A percentile compares a stretch with the other conserved stretches of the same genome.
Conservation (phyloP, 2,329 filamentous ascomycete species). For the Ceratocystis ficicola region DNA sequence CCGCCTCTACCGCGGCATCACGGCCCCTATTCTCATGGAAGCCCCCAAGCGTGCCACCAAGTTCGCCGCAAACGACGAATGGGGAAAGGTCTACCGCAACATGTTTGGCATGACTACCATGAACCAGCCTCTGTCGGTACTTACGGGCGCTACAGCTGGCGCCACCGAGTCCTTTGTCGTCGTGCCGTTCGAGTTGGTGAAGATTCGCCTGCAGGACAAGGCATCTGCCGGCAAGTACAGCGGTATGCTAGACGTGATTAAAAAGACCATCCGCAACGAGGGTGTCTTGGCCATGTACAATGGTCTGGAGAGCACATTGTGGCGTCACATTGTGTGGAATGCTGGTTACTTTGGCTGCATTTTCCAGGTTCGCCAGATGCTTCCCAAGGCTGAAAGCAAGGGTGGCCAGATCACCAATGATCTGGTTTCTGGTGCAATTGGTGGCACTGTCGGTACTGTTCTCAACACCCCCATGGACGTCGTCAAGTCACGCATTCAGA, state of each 20-base stretch:
- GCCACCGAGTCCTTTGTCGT: constrained; percentile 95
- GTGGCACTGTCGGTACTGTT: constrained; percentile 79
- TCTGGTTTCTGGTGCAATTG: constrained; percentile 70
- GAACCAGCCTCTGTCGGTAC: constrained; percentile 80
- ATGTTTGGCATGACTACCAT: constrained; percentile 75
- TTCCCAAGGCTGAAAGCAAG: constrained; percentile 75
- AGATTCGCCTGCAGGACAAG: constrained; percentile 94
- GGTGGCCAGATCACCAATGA: constrained; percentile 73
- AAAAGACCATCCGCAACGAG: constrained; percentile 72
- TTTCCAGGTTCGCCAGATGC: constrained; percentile 79
- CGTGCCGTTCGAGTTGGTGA: constrained; percentile 95
- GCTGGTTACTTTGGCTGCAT: constrained; percentile 96
- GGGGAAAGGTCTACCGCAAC: constrained; percentile 88
- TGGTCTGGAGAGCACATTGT: constrained; percentile 89
- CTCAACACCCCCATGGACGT: constrained; percentile 95
- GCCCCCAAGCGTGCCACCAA: constrained; percentile 89
- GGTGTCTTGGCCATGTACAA: constrained; percentile 86
- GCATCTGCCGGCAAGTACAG: constrained; percentile 80
- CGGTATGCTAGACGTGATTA: constrained; percentile 66
- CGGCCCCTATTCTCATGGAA: constrained; percentile 94
- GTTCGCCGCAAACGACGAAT: constrained; percentile 97
- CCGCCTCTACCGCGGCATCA: constrained; percentile 89
- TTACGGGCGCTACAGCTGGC: constrained; percentile 88
- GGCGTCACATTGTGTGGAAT: constrained; percentile 87
- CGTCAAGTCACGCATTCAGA: constrained; percentile 96